Evolutionary conservation across 148 eudicot species (phyloP), one percentile per base, ranked within the genome.

Genomic region (Suaeda aralocaspica): DNA sequence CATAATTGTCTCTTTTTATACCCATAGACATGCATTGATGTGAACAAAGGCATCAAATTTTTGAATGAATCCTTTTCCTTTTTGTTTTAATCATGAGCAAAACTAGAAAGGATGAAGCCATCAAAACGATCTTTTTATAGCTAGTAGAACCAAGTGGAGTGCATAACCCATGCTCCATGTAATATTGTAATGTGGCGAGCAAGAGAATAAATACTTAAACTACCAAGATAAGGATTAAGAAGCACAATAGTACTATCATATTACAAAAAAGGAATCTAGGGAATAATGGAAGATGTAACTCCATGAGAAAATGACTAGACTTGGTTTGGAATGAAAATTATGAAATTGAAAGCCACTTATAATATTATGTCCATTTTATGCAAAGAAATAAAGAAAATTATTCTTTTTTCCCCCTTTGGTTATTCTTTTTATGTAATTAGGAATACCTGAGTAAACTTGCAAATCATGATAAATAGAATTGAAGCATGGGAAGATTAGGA

Each of bases 121-220:
- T 49, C 2, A 71, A 29, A 15, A 12, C 66, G 24, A 61, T 51
- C 13, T 25, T 39, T 26, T 61, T 74, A 25, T 59, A 56, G 6
- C 42, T 67, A 56, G 28, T 46, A 55, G 50, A 66, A 51, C 22
- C 65, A 44, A 44, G 24, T 66, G 34, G 66, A 58, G 46, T 74
- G 67, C 45, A 55, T 74, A 72, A 50, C 59, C 39, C 49, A 52
- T 60, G 74, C 29, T 57, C 44, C 45, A 34, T 60, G 64, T 15
- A 15, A 42, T 50, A 50, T 50, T 6, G 22, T 55, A 51, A 77
- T 45, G 34, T 59, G 75, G 61, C 55, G 49, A 58, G 67, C 60
- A 66, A 22, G 76, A 77, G n/a, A 77, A 70, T 59, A 77, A 72
- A 77, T 77, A 52, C 76, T 72, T 72, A 34, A 68, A 36, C 41